These are phyloP conservation scores for Asterella californica DNA, from an alignment of 225 moss, liverwort and hornwort genomes.

Conservation along the genomic window DNA sequence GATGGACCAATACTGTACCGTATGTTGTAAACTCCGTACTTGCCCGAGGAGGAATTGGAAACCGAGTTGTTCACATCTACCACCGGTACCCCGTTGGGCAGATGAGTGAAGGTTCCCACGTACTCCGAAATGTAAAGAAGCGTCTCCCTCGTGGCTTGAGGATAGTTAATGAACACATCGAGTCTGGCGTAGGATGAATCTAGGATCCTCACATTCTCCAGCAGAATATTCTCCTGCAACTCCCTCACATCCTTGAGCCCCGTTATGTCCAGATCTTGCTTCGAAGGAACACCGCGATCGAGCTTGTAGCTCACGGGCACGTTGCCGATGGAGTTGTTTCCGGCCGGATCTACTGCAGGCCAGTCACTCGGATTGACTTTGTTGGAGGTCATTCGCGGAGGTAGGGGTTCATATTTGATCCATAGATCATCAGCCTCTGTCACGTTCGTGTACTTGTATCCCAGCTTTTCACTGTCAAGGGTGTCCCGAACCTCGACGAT, in stretches of 20 bases:
- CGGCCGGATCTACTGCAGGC: neutral
- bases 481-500: neutral
- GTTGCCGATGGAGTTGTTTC: neutral
- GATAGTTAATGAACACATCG: slow-evolving; percentile 45
- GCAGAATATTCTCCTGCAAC: slow-evolving; percentile 33
- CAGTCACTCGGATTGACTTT: neutral
- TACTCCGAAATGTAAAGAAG: neutral
- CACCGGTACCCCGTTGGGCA: neutral
- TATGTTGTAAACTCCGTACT: neutral
- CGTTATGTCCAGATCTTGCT: slow-evolving; percentile 1
- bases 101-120: neutral
- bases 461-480: neutral
- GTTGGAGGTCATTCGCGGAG: slow-evolving; percentile 15
- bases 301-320: neutral
- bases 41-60: neutral
- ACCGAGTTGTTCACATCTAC: neutral
- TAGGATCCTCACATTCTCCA: slow-evolving; percentile 36
- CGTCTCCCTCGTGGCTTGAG: slow-evolving; percentile 29
- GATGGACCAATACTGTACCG: neutral
- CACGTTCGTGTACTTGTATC: slow-evolving; percentile 1
- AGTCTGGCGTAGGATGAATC: slow-evolving; percentile 29
- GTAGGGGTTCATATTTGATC: slow-evolving; percentile 21
- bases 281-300: slow-evolving; percentile 9
- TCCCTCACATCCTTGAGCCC: slow-evolving; percentile 9
- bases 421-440: slow-evolving; percentile 34